These are phyloP conservation scores for Aegilops speltoides DNA, from an alignment of 176 grass and related monocot species.

Conservation along the genomic window DNA sequence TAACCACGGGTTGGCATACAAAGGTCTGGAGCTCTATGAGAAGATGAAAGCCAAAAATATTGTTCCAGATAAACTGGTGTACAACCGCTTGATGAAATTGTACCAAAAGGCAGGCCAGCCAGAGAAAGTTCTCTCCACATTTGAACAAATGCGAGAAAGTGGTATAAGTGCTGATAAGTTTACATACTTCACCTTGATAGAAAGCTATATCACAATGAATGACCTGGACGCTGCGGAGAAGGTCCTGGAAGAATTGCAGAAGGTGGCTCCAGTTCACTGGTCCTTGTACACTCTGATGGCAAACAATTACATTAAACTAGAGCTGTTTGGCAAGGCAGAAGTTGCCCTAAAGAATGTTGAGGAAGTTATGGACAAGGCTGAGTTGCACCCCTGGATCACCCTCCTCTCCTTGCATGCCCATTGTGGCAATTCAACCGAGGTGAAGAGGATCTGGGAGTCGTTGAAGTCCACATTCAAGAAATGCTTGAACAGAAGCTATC, in stretches of 20 bases:
- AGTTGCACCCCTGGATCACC: not conserved
- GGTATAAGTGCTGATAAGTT: conserved; percentile 24
- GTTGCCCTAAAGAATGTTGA: conserved; percentile 36
- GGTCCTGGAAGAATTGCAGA: not conserved
- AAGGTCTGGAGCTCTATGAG: conserved; percentile 41
- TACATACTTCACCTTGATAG: conserved; percentile 36
- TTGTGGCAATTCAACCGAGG: conserved; percentile 44
- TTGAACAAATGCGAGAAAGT: not conserved
- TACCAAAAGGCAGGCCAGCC: conserved; percentile 17
- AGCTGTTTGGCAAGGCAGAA: conserved; percentile 38
- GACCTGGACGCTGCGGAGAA: conserved; percentile 39
- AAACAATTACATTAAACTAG: conserved; percentile 38
- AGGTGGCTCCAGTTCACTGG: too few relatives aligned
- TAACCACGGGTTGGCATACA: not conserved
- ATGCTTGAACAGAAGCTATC: too few relatives aligned
- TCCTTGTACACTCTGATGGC: conserved; percentile 23
- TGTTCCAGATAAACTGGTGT: conserved; percentile 4
- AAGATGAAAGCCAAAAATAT: conserved; percentile 42
- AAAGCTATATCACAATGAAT: conserved; percentile 35
- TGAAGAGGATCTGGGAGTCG: conserved; percentile 51
- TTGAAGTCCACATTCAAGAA: conserved; percentile 33
- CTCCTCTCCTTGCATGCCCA: conserved; percentile 34
- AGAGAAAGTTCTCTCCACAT: too few relatives aligned
- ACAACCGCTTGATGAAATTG: conserved; percentile 52
- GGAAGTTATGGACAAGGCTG: not conserved